Base-by-base conservation (phyloP, 2,329 filamentous ascomycete species). In the Chaetomium globosum region DNA sequence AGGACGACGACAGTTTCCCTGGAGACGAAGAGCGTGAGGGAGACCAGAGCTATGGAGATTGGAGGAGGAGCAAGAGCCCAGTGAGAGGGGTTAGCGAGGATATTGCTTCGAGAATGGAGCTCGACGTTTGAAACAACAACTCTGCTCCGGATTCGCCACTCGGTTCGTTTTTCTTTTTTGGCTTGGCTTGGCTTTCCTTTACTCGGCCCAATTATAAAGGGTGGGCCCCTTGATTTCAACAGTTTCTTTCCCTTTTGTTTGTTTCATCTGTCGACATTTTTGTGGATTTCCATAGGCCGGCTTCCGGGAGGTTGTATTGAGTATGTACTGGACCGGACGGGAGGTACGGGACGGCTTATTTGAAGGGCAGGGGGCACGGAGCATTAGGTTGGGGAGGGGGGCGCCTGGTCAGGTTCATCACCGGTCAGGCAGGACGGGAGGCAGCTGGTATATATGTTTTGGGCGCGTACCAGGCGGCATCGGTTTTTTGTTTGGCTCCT, bases 81-180 rank as follows among this genome's bases (percentile, higher is more conserved):
- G 79, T 85, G 53, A 80, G 86, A 49, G 82, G 83, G 33, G 81
- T 87, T 74, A 88, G 85, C 69, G 86, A 89, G 74, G 87, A 89
- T 67, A 81, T 89, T 55, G 85, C 85, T 33, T 81, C 81, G 4
- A 79, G 81, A 23, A 88, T 89, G 85, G 87, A 89, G 72, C 83
- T 89, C 70, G 86, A 81, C 75, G 69, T 72, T 28, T 73, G 65
- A 68, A 68, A 19, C 39, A 23, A 12, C 8, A 9, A 2, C 13
- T 30, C 4, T 3, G 3, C 16, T 9, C 3, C 23, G 33, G 9
- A 23, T 2, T 59, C 28, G 33, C 46, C 31, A 19, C 21, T 70
- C 59, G 7, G 46, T 65, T 48, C 36, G 49, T 63, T 55, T 59
- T 58, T 67, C 61, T 39, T 52, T 60, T 23, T 55, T 23, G 16